Evolutionary conservation across 495 filamentous ascomycete genomes (phyloP), one percentile per base, ranked within the genome.

Genomic region (Amorphotheca resinae): DNA sequence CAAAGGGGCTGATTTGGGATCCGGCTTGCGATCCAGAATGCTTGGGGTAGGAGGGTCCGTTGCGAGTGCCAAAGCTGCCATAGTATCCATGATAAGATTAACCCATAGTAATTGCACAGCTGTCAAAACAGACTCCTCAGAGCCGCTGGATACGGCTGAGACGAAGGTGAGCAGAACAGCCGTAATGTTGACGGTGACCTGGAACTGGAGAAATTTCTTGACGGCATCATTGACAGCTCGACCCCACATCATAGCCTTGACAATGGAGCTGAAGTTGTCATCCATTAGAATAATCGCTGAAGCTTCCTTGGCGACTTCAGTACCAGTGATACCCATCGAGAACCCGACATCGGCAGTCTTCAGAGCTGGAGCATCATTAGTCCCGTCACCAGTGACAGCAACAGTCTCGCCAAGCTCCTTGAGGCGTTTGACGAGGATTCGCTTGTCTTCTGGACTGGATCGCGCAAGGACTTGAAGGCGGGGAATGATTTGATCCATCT

Each of bases 61-160:
- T 9, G 86, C 87, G 34, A 93, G 68, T 21, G 86, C 86, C 11
- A 93, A 67, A 12, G 86, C 86, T 20, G 86, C 86, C 48, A 93
- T 84, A 0, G 86, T 91, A 50, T 93, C 86, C 87, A 93, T 93
- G 59, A 93, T 93, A 47, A 93, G 67, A 50, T 93, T 93, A 49
- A 93, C 82, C 86, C 86, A 93, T 12, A 93, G 70, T 18, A 93
- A 69, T 63, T 93, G 86, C 14, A 93, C 86, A 6, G 86, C 84
- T 3, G 73, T 89, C 23, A 93, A 65, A 35, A 93, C 86, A 35
- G 84, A 82, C 22, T 69, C 59, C 53, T 79, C 76, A 4, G 74
- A 61, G 4, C 54, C 55, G 51, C 71, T 84, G 21, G 79, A 74
- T n/a, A 91, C 77, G 20, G 86, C 81, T 1, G 86, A 78, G 38